Evolutionary conservation across 2,329 filamentous ascomycete genomes (phyloP).

Genomic region (Hansfordia pulvinata): DNA sequence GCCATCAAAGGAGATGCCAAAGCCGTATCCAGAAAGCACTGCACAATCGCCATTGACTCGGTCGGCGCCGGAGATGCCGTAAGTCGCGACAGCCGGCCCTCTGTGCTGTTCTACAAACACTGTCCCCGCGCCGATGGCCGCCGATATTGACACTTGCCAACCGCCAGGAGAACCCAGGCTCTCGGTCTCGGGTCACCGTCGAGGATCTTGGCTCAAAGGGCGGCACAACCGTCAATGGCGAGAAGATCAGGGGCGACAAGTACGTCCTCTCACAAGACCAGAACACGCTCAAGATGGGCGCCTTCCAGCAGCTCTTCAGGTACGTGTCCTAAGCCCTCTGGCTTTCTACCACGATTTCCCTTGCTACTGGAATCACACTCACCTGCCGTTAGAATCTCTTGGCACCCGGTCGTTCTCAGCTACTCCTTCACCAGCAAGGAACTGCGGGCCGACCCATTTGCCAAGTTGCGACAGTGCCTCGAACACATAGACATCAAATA

Average conservation of each 20-base stretch:
- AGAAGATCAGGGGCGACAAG: slow-evolving; percentile 50
- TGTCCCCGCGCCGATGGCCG: slow-evolving; percentile 1
- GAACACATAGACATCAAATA: slow-evolving; percentile 87
- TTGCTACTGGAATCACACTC: too few relatives aligned
- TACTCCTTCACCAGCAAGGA: slow-evolving; percentile 67
- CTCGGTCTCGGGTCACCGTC: slow-evolving; percentile 57
- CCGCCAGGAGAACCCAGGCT: slow-evolving; percentile 49
- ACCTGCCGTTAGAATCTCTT: slow-evolving; percentile 61
- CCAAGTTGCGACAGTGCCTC: slow-evolving; percentile 47
- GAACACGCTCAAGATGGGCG: slow-evolving; percentile 60
- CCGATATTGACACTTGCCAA: too few relatives aligned
- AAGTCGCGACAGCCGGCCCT: slow-evolving; percentile 14
- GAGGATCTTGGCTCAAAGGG: slow-evolving; percentile 74
- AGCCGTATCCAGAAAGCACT: slow-evolving; percentile 78
- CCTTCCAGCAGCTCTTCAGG: slow-evolving; percentile 50
- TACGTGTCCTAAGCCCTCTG: slow-evolving; percentile 15
- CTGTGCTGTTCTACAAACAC: not conserved
- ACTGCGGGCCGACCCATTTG: slow-evolving; percentile 50
- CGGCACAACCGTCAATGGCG: slow-evolving; percentile 67
- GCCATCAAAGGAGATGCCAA: slow-evolving; percentile 50
- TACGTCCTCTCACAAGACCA: slow-evolving; percentile 39
- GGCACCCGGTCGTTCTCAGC: slow-evolving; percentile 69
- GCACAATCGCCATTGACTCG: slow-evolving; percentile 58
- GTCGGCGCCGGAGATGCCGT: slow-evolving; percentile 57
- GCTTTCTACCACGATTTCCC: slow-evolving; percentile 4